Percentiles rank a stretch among this genome's conserved stretches.
Conservation (phyloP, 83 land plant species). For the Picea mariana region DNA sequence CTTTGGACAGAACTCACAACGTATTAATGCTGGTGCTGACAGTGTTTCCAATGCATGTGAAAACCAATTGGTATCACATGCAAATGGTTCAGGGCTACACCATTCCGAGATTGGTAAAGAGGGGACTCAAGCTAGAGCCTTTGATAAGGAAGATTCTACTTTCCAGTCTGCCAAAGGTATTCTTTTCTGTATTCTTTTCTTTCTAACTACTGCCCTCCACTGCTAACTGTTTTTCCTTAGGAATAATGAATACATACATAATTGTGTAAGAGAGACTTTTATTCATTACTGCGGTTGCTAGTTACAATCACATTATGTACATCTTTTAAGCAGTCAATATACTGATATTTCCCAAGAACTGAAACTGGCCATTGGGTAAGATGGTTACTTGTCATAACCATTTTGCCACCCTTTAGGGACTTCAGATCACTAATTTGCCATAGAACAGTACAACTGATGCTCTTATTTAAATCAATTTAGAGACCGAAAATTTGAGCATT, state of each 20-base stretch:
- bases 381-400: neutral
- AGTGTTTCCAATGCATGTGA: slow-evolving; percentile 1
- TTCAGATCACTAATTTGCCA: no score
- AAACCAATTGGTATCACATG: neutral
- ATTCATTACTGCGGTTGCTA: neutral
- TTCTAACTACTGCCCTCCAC: neutral
- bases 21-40: neutral
- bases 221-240: neutral
- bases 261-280: neutral
- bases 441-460: no score
- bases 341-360: neutral
- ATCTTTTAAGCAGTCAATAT: neutral
- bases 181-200: neutral
- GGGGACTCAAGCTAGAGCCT: neutral
- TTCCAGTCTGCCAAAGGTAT: neutral
- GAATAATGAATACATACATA: neutral
- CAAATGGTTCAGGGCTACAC: neutral
- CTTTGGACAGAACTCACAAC: neutral
- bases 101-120: slow-evolving; percentile 1
- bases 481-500: neutral
- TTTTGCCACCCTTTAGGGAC: neutral
- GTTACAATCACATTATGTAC: no score
- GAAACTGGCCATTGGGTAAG: neutral
- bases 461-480: neutral
- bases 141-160: slow-evolving; percentile 4